Conservation (phyloP, 1,284 basidiomycete genomes). For the Cystobasidium pallidum region DNA sequence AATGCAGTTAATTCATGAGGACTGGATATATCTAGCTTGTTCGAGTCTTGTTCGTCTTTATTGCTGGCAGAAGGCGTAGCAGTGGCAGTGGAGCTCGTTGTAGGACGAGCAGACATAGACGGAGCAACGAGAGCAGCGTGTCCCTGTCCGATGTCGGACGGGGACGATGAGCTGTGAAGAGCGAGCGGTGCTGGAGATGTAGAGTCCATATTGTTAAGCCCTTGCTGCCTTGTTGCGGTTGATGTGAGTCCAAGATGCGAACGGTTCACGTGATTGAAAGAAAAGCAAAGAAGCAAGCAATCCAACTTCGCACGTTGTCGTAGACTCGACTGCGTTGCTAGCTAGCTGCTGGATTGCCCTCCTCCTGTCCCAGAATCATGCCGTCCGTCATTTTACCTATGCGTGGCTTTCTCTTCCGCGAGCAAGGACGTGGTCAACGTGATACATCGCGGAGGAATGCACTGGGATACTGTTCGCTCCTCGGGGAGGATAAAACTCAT, state of each 20-base stretch:
- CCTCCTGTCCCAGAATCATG: too few relatives aligned
- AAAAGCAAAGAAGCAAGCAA: not conserved
- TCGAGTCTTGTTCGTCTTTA: slow-evolving; percentile 13
- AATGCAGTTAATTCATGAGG: slow-evolving; percentile 42
- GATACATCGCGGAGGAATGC: slow-evolving; percentile 20
- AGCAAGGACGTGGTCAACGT: slow-evolving; percentile 57
- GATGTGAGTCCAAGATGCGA: not conserved
- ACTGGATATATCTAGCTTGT: slow-evolving; percentile 35
- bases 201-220: not conserved
- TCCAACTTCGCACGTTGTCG: too few relatives aligned
- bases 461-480: slow-evolving; percentile 21
- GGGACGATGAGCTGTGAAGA: slow-evolving; percentile 1
- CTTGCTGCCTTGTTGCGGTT: not conserved
- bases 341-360: too few relatives aligned
- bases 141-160: not conserved
- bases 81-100: slow-evolving; percentile 14
- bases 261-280: not conserved
- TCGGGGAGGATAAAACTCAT: slow-evolving; percentile 27
- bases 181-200: slow-evolving; percentile 12
- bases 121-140: not conserved
- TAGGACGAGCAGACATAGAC: slow-evolving; percentile 21
- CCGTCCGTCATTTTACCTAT: too few relatives aligned
- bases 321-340: too few relatives aligned
- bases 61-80: not conserved
- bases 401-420: too few relatives aligned